Evolutionary conservation across 2,329 filamentous ascomycete genomes (phyloP), one percentile per base, ranked within the genome.

Genomic region (Leptographium flavum): DNA sequence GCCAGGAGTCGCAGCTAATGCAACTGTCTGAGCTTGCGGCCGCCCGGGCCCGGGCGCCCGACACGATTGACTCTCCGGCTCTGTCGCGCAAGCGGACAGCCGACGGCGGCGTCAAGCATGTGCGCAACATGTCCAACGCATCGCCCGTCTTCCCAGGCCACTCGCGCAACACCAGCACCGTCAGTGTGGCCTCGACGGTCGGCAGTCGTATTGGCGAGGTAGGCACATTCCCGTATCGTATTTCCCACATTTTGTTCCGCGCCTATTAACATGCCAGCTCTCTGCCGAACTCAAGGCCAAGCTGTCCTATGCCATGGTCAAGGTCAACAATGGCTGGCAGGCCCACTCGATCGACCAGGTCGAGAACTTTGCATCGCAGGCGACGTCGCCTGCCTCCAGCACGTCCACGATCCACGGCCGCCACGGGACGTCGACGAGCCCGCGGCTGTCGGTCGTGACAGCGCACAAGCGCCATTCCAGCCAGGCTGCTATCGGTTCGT

Each of bases 251-350:
- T 28, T 9, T 11, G 31, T 41, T 36, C 31, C 22, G 22, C 14
- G 49, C 55, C 39, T 23, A 33, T 27, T 35, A 37, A 17, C 22
- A n/a, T n/a, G 13, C 4, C 59, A 87, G 83, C 66, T 86, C 45
- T 87, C 85, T 35, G 76, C 80, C 45, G 83, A 90, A 57, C 72
- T 96, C 43, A 83, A 81, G 58, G 81, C 87, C 42, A 83, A 87
- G 55, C 72, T 96, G 25, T 86, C 87, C 7, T 95, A 95, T 61
- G 90, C 90, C 52, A 92, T 94, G 74, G 74, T 93, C 58, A 95
- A 94, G 62, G 83, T 95, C 35, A 86, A 87, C 58, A 80, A 93
- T 57, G 87, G 86, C 47, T 92, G 87, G 82, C 83, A 94, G 62
- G 74, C 80, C 42, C 79, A 82, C 51, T 79, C 78, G 17, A 76